Evolutionary conservation across 2,329 filamentous ascomycete species (phyloP), one percentile per base, ranked within the genome.

Genomic region (Ascochyta clinopodiicola): DNA sequence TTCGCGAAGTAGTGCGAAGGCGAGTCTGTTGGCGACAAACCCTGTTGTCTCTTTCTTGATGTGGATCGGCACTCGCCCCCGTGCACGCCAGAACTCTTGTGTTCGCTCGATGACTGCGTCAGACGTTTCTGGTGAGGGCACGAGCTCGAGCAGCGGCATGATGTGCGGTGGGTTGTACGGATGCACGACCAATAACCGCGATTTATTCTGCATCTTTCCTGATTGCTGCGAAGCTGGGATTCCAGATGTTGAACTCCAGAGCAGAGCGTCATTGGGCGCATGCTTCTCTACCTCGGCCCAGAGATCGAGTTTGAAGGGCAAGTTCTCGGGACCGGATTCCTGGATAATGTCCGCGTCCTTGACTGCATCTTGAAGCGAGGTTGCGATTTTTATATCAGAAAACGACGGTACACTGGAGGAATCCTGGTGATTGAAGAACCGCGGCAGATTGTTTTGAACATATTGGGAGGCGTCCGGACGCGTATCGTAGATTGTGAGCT

Each of bases 141-240:
- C 84, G 29, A 87, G 75, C 66, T 87, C 84, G 2, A 87, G 70
- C 1, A 87, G 64, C 0, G 85, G 85, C 82, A 87, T 86, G 48
- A 87, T 78, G 59, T 86, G 83, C 1, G 84, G 85, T 21, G 85
- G 85, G 50, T 87, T 87, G 68, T 84, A 87, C 0, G 85, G 84
- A 66, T 87, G 85, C 4, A 85, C 83, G 1, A 86, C 80, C 0
- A 86, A 58, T 2, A 87, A 66, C 2, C 83, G 72, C n/a, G 67
- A 51, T 27, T 69, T 61, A 8, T 81, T 75, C 21, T 70, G 61
- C 78, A 82, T 81, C 3, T 74, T 59, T 15, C 57, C 53, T 8
- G 70, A 71, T 59, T 86, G 84, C 22, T 70, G 71, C 0, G 81
- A 83, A 0, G 84, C 82, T 0, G 82, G 78, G 25, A 87, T 86